A percentile compares a stretch with the other conserved stretches of the same genome.
These are phyloP conservation scores for Lathyrus oleraceus DNA, from an alignment of 306 rosid species.

Conservation along the genomic window DNA sequence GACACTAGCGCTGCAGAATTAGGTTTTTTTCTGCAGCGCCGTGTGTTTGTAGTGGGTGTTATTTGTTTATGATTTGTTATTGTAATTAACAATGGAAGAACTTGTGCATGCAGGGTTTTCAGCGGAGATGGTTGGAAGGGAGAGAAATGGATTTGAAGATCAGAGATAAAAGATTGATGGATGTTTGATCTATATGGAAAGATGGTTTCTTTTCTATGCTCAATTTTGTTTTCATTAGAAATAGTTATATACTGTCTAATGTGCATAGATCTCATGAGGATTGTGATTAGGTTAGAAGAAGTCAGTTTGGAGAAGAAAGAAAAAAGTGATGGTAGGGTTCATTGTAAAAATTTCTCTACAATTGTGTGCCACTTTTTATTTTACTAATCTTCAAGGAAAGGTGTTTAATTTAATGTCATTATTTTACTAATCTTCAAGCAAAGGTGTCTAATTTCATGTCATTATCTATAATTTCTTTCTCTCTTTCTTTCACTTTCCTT, in stretches of 20 bases:
- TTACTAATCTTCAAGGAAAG: constrained; percentile 33
- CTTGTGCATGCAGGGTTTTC: constrained; percentile 43
- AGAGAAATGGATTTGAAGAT: constrained; percentile 51
- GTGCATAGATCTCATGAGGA: constrained; percentile 45
- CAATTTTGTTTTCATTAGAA: constrained; percentile 33
- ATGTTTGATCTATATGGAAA: constrained; percentile 3
- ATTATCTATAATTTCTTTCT: constrained; percentile 7
- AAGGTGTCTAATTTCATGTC: constrained; percentile 25
- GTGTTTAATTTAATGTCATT: constrained; percentile 11
- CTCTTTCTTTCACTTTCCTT: not conserved
- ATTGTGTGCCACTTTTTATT: constrained; percentile 39
- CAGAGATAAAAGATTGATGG: constrained; percentile 48
- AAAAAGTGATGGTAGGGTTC: constrained; percentile 33
- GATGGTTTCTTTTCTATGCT: constrained; percentile 34
- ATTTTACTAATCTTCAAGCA: constrained; percentile 29
- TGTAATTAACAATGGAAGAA: not conserved
- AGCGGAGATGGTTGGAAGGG: constrained; percentile 39
- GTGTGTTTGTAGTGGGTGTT: not conserved
- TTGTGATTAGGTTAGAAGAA: constrained; percentile 32
- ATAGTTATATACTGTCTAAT: constrained; percentile 39
- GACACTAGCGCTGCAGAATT: not conserved
- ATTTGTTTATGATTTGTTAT: not conserved
- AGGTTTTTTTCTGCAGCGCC: not conserved
- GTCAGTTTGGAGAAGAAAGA: constrained; percentile 5
- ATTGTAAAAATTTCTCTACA: constrained; percentile 38